Evolutionary conservation across 768 basidiomycete genomes (phyloP), one percentile per base, ranked within the genome.

Genomic region (Hypholoma fasciculare): DNA sequence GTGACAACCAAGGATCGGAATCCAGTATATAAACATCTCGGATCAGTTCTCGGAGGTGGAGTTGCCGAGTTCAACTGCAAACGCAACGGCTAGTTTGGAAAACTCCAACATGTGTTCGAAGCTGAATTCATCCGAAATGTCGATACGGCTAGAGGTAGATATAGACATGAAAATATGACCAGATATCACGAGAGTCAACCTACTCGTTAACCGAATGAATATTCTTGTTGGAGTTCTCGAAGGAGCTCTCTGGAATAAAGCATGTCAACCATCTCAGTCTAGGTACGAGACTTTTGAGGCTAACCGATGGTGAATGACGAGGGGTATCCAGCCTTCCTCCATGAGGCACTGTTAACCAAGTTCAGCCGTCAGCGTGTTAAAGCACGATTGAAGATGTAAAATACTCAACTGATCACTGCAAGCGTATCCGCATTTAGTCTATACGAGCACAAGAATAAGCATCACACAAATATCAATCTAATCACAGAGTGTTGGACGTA

Each of bases 381-480:
- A 69, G 65, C 63, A 65, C 63, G 68, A 71, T 67, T 61, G 66
- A 63, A 59, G 50, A 39, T 63, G 64, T 50, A 39, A 60, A 60
- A 56, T 60, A 44, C 75, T 73, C 64, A 69, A 93, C 90, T 96
- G 94, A 72, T 96, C 94, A 64, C 90, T 92, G 79, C 94, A 97
- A 52, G 93, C 94, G 68, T 97, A 96, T 37, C 91, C 93, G 75
- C 95, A 96, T 77, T 89, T 80, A 56, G 95, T 97, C 78, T 92
- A 44, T 20, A 54, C 30, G 30, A 34, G 38, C 49, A 63, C 51
- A 62, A 34, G 17, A 47, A 23, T 40, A 51, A 54, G 55, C 37
- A 65, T 56, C 61, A 46, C 65, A 62, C 56, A 30, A 14, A 54
- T 27, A 34, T 26, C 38, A 40, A 57, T 39, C 55, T 19, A 48